Conservation (phyloP, 2,329 filamentous ascomycete genomes). For the Hymenoscyphus salicellus region DNA sequence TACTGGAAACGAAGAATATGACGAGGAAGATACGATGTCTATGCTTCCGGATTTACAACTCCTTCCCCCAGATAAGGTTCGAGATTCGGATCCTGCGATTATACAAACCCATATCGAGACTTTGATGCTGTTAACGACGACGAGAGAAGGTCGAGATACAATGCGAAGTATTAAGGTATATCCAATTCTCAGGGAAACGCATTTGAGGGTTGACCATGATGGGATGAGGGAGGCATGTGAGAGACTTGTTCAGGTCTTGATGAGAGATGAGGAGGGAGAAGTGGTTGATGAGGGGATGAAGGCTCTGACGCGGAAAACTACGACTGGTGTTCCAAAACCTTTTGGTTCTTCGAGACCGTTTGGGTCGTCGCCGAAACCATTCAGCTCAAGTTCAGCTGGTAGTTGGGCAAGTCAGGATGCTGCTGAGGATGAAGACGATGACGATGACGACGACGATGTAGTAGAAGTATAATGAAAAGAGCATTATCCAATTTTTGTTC, state of each 20-base stretch:
- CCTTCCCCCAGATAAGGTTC: slow-evolving; percentile 81
- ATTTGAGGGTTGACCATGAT: slow-evolving; percentile 74
- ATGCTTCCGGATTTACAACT: slow-evolving; percentile 92
- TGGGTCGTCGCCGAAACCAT: slow-evolving; percentile 7
- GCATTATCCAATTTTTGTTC: no score
- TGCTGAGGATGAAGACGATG: slow-evolving; percentile 28
- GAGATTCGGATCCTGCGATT: slow-evolving; percentile 73
- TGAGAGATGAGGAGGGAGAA: slow-evolving; percentile 37
- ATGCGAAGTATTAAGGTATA: slow-evolving; percentile 81
- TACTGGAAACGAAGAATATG: slow-evolving; percentile 82
- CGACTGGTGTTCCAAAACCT: slow-evolving; percentile 12
- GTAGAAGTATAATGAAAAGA: slow-evolving; percentile 31
- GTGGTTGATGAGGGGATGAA: slow-evolving; percentile 33
- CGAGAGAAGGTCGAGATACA: slow-evolving; percentile 67
- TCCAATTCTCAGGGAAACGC: slow-evolving; percentile 82
- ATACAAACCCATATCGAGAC: slow-evolving; percentile 88
- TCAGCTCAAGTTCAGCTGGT: slow-evolving; percentile 9
- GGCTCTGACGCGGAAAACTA: slow-evolving; percentile 22
- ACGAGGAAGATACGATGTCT: slow-evolving; percentile 76
- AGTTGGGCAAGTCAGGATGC: slow-evolving; percentile 22
- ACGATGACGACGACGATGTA: slow-evolving; percentile 36
- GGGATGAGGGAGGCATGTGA: slow-evolving; percentile 82
- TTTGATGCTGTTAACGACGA: slow-evolving; percentile 76
- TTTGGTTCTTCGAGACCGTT: background rate
- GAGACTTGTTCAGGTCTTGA: slow-evolving; percentile 70